Conservation (phyloP, 2,329 filamentous ascomycete species). For the Cordyceps cateniannulata region DNA sequence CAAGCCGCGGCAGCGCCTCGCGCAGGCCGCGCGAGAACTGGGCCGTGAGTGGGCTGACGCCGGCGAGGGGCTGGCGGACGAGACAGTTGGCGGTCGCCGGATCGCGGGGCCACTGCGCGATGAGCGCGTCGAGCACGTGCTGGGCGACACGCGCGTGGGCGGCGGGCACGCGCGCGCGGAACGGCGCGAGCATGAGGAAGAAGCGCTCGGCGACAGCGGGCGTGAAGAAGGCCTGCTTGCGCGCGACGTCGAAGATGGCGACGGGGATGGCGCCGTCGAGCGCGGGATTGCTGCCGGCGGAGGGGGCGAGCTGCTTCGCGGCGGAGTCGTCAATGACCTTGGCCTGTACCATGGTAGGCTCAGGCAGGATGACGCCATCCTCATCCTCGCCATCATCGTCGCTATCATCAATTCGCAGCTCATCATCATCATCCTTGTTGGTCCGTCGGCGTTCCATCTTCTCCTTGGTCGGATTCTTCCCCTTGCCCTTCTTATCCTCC, state of each 20-base stretch:
- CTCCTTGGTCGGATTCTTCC: slow-evolving; percentile 17
- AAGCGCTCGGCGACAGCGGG: slow-evolving; percentile 64
- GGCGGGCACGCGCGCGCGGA: slow-evolving; percentile 52
- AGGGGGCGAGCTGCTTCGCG: slow-evolving; percentile 42
- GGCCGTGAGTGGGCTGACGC: slow-evolving; percentile 54
- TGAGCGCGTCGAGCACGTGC: slow-evolving; percentile 42
- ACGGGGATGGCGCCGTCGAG: slow-evolving; percentile 89
- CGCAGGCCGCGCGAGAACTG: slow-evolving; percentile 69
- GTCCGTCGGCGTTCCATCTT: slow-evolving; percentile 40
- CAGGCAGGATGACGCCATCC: slow-evolving; percentile 37
- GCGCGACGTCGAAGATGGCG: slow-evolving; percentile 82
- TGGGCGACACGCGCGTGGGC: no score
- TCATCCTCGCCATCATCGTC: slow-evolving; percentile 39
- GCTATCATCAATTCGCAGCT: slow-evolving; percentile 36
- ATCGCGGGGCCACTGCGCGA: slow-evolving; percentile 61
- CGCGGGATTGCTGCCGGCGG: slow-evolving; percentile 64
- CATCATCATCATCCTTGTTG: slow-evolving; percentile 44
- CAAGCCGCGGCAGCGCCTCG: slow-evolving; percentile 57
- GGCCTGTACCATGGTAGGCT: slow-evolving; percentile 33
- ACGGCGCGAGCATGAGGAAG: slow-evolving; percentile 71
- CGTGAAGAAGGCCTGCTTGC: slow-evolving; percentile 67
- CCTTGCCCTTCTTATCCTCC: slow-evolving; percentile 54
- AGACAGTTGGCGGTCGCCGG: slow-evolving; percentile 63
- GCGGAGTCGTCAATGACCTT: slow-evolving; percentile 42
- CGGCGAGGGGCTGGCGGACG: slow-evolving; percentile 63